Evolutionary conservation across 495 filamentous ascomycete species (phyloP).

Genomic region (Aspergillus carlsbadensis): DNA sequence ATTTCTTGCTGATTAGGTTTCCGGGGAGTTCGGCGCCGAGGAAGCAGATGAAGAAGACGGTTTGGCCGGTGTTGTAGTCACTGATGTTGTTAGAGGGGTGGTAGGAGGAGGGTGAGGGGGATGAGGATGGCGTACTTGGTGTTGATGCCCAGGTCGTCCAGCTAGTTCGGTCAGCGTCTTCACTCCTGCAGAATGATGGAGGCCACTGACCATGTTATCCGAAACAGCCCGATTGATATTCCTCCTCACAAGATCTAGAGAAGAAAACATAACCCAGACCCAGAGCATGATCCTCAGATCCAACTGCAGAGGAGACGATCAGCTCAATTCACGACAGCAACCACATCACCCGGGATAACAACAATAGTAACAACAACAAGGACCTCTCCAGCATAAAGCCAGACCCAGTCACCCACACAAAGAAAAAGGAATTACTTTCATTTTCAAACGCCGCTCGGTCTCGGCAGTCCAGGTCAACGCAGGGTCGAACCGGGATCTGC

Average conservation of each 20-base stretch:
- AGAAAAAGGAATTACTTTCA: slow-evolving; percentile 43
- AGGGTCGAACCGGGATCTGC: slow-evolving; percentile 49
- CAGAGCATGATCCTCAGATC: slow-evolving; percentile 8
- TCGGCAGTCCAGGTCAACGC: slow-evolving; percentile 44
- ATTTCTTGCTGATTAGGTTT: background rate
- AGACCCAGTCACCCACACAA: background rate
- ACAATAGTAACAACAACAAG: too few relatives aligned
- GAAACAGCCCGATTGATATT: slow-evolving; percentile 3
- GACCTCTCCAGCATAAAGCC: too few relatives aligned
- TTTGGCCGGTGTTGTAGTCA: slow-evolving; percentile 4
- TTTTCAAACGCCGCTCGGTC: slow-evolving; percentile 36
- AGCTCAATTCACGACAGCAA: too few relatives aligned
- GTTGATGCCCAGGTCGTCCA: slow-evolving; percentile 1
- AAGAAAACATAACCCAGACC: slow-evolving; percentile 5
- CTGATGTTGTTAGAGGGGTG: background rate
- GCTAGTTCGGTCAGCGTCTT: background rate
- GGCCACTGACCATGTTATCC: slow-evolving; percentile 1
- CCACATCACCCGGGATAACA: too few relatives aligned
- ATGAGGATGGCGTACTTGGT: background rate
- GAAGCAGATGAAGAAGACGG: background rate
- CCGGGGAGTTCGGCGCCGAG: background rate
- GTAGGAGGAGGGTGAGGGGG: background rate
- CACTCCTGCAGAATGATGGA: background rate
- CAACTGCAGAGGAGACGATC: too few relatives aligned
- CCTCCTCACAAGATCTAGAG: background rate